These are phyloP conservation scores for Cryphonectria carpinicola DNA, from an alignment of 2,329 filamentous ascomycete species.

Conservation along the genomic window DNA sequence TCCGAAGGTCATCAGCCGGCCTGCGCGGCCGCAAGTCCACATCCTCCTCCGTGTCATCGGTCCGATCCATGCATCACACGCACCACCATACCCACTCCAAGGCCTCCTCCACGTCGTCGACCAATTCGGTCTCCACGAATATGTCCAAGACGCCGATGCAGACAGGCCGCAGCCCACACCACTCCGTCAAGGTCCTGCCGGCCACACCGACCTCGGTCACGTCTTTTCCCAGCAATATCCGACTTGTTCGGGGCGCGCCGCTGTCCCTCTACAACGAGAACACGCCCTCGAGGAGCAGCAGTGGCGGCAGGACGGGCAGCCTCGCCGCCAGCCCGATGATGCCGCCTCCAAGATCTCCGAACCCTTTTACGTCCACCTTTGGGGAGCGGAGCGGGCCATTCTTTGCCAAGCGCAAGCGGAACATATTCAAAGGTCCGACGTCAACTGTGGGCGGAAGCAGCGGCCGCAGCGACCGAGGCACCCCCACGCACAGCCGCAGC, in stretches of 20 bases:
- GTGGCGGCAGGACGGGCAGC: constrained; percentile 36
- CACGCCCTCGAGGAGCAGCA: constrained; percentile 44
- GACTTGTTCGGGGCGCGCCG: constrained; percentile 70
- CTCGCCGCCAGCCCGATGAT: constrained; percentile 37
- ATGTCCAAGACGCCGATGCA: constrained; percentile 69
- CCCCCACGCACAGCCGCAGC: constrained; percentile 50
- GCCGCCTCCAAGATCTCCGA: constrained; percentile 52
- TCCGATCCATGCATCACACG: constrained; percentile 82
- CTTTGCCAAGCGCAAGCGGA: constrained; percentile 82
- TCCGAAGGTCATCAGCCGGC: constrained; percentile 80
- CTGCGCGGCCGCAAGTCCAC: constrained; percentile 93
- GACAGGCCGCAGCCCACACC: constrained; percentile 75
- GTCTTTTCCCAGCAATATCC: constrained; percentile 82
- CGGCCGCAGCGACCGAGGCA: constrained; percentile 42
- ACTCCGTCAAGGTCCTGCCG: constrained; percentile 93
- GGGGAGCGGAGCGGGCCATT: constrained; percentile 50
- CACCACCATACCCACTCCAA: constrained; percentile 84
- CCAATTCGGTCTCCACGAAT: constrained; percentile 69
- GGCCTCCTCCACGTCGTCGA: constrained; percentile 88
- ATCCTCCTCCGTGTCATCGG: constrained; percentile 90
- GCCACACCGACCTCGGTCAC: constrained; percentile 73
- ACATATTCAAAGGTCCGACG: constrained; percentile 80
- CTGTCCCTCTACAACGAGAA: constrained; percentile 62
- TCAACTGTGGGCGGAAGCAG: constrained; percentile 54
- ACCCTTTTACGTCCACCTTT: constrained; percentile 54